phyloP scores from a whole-genome alignment of 306 rosid genomes.

The Quercus alba region DNA sequence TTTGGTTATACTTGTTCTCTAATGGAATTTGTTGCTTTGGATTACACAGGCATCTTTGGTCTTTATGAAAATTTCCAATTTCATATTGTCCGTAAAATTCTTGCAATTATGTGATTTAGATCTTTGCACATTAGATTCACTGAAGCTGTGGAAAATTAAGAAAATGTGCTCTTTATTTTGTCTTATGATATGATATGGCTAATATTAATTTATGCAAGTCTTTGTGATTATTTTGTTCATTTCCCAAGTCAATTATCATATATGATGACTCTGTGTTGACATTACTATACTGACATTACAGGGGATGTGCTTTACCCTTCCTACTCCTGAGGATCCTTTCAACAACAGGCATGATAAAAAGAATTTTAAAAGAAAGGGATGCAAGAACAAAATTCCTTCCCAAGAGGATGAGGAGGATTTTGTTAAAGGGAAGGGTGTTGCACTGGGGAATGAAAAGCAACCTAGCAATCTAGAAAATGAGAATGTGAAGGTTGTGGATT shows the following conservation, averaged over 20 bases:
- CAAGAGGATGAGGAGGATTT: constrained; percentile 23
- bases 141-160: not conserved
- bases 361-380: constrained; percentile 28
- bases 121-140: not conserved
- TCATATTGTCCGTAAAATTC: not conserved
- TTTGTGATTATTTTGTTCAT: not conserved
- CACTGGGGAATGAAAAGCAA: constrained; percentile 13
- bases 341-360: constrained; percentile 60
- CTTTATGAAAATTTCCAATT: not conserved
- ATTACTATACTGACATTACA: constrained; percentile 23
- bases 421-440: constrained; percentile 37
- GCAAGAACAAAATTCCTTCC: constrained; percentile 24
- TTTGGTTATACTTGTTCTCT: not conserved
- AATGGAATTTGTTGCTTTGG: not conserved
- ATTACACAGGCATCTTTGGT: not conserved
- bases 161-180: not conserved
- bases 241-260: constrained; percentile 7
- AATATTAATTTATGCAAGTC: not conserved
- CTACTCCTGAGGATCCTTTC: constrained; percentile 84
- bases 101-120: not conserved
- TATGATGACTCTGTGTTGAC: constrained; percentile 13
- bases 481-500: constrained; percentile 9
- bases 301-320: constrained; percentile 98
- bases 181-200: not conserved
- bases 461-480: constrained; percentile 9